Base-by-base conservation (phyloP, 169 alveolate genomes). In the Plasmodium gonderi region DNA sequence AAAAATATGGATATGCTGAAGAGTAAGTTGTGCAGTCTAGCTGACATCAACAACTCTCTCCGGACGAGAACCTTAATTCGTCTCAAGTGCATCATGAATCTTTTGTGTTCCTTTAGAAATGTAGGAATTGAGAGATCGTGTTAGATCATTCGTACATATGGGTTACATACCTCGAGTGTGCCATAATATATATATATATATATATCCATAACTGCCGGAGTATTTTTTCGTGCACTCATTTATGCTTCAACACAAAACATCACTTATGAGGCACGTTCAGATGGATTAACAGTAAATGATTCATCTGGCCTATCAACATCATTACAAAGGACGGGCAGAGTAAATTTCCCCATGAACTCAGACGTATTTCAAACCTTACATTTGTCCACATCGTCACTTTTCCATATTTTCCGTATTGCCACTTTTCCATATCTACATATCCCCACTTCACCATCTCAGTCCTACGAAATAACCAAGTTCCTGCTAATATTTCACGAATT, bases 71-170 rank as follows among this genome's bases (percentile, higher is more conserved):
- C 38, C 23, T 38, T 83, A 14, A 72, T 33, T 69, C 14, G 92
- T 14, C 92, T 83, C 26, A 83, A 83, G 40, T 83, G 85, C 60
- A 83, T 83, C 79, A n/a, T 83, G 49, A 83, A 83, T 12, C 26
- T 83, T 12, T 36, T 83, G 45, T 83, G 92, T 44, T 83, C 80
- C 14, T 83, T 83, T 69, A 83, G 92, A 60, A 83, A 83, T 83
- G 92, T 83, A 83, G 26, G 72, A 20, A n/a, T n/a, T n/a, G 38
- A 60, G 14, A n/a, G 72, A 6, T 11, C 72, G n/a, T 60, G 17
- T 20, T 29, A 60, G 72, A 20, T 29, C 9, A 36, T 60, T 2
- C 72, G 40, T 60, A n/a, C 26, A 60, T 60, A 60, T n/a, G 36
- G 4, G n/a, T 6, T n/a, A n/a, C n/a, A n/a, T n/a, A n/a, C n/a